Evolutionary conservation across 805 yeast genomes (phyloP), one percentile per base, ranked within the genome.

Genomic region (Yarrowia sp.): DNA sequence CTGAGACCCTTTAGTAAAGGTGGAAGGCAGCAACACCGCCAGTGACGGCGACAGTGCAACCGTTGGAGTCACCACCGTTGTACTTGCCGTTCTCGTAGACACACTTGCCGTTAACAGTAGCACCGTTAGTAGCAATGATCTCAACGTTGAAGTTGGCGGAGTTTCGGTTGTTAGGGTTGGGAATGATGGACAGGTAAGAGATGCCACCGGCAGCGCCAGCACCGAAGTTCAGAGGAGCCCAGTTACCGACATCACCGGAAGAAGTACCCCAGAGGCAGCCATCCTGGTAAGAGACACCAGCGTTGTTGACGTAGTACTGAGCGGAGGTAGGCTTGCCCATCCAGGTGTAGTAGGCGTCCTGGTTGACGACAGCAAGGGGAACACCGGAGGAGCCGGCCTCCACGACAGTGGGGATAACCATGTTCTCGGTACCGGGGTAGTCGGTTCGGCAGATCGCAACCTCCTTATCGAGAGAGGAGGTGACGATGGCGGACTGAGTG

Each of bases 391-490:
- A 70, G 69, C 96, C 97, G 64, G 87, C 88, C 32, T 73, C 74
- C 60, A 92, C 87, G 66, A 83, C 79, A 64, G 98, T 92, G 74
- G 99, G 98, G 65, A 93, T 82, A 68, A 86, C 96, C 98, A 93
- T 94, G 83, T 91, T 91, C 81, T 93, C 99, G 67, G 97, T 87
- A 79, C 99, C 99, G 72, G 99, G 99, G 84, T 93, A 93, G 76
- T 93, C 99, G 65, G 99, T 93, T 81, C 97, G 88, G 83, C 99
- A 94, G 71, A 94, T 78, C 64, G 98, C 93, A 69, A 93, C 91
- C 60, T 81, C 80, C 64, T 86, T 73, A 67, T 74, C 71, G 63
- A 89, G 76, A 69, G 88, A 79, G 69, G 84, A 83, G 63, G 80
- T 87, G 68, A 88, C 92, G 60, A 75, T 72, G 53, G 96, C 96